These are phyloP conservation scores for Pluteus cervinus DNA, from an alignment of 768 basidiomycete genomes.

Conservation along the genomic window DNA sequence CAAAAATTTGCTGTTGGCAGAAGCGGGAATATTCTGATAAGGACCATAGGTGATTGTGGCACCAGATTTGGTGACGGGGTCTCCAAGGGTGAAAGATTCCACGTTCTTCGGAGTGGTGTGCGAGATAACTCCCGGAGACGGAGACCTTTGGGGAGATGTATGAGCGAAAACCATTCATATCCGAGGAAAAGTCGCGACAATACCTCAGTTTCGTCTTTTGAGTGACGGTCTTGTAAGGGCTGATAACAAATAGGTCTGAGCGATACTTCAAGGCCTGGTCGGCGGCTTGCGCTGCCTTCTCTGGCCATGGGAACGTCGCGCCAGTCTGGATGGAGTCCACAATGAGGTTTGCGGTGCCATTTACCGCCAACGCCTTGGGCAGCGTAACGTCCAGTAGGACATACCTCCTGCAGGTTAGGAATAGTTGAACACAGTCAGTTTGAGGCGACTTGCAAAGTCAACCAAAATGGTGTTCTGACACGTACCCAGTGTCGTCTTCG, in stretches of 20 bases:
- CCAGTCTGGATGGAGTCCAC: constrained; percentile 78
- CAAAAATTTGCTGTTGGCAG: constrained; percentile 51
- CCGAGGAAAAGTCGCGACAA: constrained; percentile 17
- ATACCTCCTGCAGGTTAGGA: constrained; percentile 23
- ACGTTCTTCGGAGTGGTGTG: constrained; percentile 63
- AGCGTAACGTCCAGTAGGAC: constrained; percentile 59
- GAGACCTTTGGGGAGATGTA: constrained; percentile 40
- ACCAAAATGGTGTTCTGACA: too few relatives aligned
- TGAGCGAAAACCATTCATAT: neutral
- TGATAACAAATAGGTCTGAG: constrained; percentile 74
- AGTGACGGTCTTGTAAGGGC: constrained; percentile 74
- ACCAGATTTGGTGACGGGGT: constrained; percentile 64
- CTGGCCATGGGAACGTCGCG: constrained; percentile 71
- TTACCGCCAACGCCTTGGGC: constrained; percentile 50
- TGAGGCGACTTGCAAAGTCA: too few relatives aligned
- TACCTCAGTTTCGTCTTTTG: constrained; percentile 88
- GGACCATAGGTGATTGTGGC: constrained; percentile 87
- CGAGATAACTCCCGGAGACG: constrained; percentile 62
- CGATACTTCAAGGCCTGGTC: constrained; percentile 76
- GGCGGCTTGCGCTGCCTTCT: constrained; percentile 65
- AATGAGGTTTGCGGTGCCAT: constrained; percentile 68
- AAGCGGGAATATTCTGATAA: constrained; percentile 67
- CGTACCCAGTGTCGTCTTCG: too few relatives aligned
- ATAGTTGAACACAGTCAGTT: too few relatives aligned
- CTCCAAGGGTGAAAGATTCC: constrained; percentile 55